These are phyloP conservation scores for Yarrowia bubula DNA, from an alignment of 805 yeast genomes.

Conservation along the genomic window DNA sequence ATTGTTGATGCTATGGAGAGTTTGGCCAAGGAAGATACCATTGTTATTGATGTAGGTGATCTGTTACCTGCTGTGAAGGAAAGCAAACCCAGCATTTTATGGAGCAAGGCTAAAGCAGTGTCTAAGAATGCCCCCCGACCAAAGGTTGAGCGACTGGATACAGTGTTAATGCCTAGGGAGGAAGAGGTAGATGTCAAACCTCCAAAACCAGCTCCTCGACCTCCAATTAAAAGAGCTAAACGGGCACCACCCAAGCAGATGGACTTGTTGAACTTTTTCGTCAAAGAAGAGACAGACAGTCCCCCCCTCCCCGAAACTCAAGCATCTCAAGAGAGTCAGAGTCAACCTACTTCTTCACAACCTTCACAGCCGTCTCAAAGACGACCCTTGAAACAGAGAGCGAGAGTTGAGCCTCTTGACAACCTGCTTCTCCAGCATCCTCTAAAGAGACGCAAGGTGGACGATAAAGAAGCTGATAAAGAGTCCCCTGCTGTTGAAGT, in stretches of 20 bases:
- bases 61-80: constrained; percentile 7
- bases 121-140: neutral
- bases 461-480: neutral
- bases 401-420: constrained; percentile 6
- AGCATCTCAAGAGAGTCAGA: neutral
- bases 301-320: neutral
- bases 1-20: neutral
- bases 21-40: neutral
- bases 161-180: neutral
- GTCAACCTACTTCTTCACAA: neutral
- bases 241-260: constrained; percentile 4
- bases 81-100: neutral
- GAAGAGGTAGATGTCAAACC: neutral
- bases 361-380: constrained; percentile 5
- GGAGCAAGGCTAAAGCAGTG: neutral
- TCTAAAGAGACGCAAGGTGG: neutral
- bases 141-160: constrained; percentile 10
- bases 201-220: neutral
- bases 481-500: neutral
- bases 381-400: neutral
- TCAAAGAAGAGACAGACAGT: constrained; percentile 7
- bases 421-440: neutral
- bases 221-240: neutral
- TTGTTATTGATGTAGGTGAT: constrained; percentile 5
- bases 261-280: constrained; percentile 13